Evolutionary conservation across 75 land plant genomes (phyloP).

Genomic region (Ceratopteris richardii): DNA sequence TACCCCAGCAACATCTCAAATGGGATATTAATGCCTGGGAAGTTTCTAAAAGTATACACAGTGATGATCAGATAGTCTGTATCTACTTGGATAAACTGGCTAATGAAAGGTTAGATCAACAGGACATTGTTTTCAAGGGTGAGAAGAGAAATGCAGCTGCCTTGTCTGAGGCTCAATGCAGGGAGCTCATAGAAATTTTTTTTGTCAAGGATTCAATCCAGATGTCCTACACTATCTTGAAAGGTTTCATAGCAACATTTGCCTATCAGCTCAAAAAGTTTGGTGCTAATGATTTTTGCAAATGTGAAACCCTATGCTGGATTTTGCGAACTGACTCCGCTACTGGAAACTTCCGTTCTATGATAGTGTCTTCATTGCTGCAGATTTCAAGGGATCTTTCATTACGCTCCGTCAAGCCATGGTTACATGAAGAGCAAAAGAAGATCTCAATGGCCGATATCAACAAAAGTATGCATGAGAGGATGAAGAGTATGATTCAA

Average conservation of each 20-base stretch:
- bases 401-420: conserved; percentile 23
- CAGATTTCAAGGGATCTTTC: conserved; percentile 20
- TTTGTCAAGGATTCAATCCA: conserved; percentile 10
- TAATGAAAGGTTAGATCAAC: conserved; percentile 4
- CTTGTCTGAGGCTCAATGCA: conserved; percentile 12
- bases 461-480: conserved; percentile 11
- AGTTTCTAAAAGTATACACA: conserved; percentile 8
- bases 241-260: conserved; percentile 12
- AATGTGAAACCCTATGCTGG: conserved; percentile 7
- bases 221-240: conserved; percentile 15
- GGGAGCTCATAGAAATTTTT: conserved; percentile 4
- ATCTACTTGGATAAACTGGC: conserved; percentile 14
- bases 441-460: conserved; percentile 2
- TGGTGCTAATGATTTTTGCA: conserved; percentile 14
- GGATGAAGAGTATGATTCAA: conserved; percentile 16
- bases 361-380: conserved; percentile 10
- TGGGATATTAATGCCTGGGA: conserved; percentile 14
- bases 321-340: conserved; percentile 7
- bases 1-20: conserved; percentile 10
- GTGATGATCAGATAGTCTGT: conserved; percentile 18
- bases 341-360: conserved; percentile 11
- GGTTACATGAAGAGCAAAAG: conserved; percentile 23
- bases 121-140: conserved; percentile 4
- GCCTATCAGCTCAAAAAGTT: conserved; percentile 17
- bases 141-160: conserved; percentile 4